A percentile compares a stretch with the other conserved stretches of the same genome.
phyloP scores from a whole-genome alignment of 148 eudicot genomes.

The Chenopodium quinoa region DNA sequence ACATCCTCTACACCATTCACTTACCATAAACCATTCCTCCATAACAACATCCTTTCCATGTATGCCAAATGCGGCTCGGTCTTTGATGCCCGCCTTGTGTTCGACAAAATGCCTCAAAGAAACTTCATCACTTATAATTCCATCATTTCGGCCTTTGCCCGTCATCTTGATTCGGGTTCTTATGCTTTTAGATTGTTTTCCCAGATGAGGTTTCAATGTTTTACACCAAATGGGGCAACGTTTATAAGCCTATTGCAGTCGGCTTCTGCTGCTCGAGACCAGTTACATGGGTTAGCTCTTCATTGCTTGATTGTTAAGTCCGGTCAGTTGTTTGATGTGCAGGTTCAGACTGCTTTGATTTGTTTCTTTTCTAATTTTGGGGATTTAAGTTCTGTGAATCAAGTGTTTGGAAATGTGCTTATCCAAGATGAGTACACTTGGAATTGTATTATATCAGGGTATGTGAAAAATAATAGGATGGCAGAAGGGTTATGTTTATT shows the following conservation, averaged over 20 bases:
- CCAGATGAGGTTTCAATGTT: slow-evolving; percentile 44
- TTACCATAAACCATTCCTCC: slow-evolving; percentile 41
- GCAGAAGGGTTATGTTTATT: slow-evolving; percentile 46
- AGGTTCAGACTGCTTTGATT: slow-evolving; percentile 62
- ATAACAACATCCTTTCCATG: slow-evolving; percentile 70
- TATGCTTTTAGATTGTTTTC: slow-evolving; percentile 36
- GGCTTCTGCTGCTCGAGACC: slow-evolving; percentile 40
- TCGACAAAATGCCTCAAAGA: slow-evolving; percentile 80
- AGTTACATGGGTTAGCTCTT: slow-evolving; percentile 40
- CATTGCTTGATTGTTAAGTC: slow-evolving; percentile 51
- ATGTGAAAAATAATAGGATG: slow-evolving; percentile 49
- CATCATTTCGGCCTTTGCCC: slow-evolving; percentile 67
- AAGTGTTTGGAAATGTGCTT: slow-evolving; percentile 40
- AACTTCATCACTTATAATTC: slow-evolving; percentile 66
- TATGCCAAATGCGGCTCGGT: slow-evolving; percentile 63
- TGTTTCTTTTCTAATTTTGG: slow-evolving; percentile 60
- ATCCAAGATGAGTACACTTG: slow-evolving; percentile 59
- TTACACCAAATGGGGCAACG: slow-evolving; percentile 58
- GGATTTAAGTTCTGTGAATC: slow-evolving; percentile 46
- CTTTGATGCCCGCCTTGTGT: slow-evolving; percentile 43
- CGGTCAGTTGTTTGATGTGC: slow-evolving; percentile 49
- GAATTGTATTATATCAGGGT: slow-evolving; percentile 67
- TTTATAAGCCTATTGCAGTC: slow-evolving; percentile 61
- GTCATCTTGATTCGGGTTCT: slow-evolving; percentile 27
- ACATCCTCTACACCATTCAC: slow-evolving; percentile 45